Conservation (phyloP, 75 land plant genomes). For the Larix kaempferi region DNA sequence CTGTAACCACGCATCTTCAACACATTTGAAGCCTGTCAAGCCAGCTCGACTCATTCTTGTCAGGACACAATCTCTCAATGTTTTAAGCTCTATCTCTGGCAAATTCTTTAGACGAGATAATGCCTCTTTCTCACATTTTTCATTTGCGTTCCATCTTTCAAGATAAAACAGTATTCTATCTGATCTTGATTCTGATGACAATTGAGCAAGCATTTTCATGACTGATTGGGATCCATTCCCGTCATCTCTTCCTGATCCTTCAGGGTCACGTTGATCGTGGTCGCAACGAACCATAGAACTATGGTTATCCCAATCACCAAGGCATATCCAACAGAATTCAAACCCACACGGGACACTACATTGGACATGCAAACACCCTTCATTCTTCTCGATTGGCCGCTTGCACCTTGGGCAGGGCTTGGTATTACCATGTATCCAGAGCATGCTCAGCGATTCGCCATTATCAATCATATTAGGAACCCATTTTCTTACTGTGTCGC, state of each 20-base stretch:
- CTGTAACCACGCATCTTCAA: conserved; percentile 9
- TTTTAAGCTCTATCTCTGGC: conserved; percentile 18
- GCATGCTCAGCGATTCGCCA: not conserved
- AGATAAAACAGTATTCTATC: conserved; percentile 20
- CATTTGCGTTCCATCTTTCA: conserved; percentile 26
- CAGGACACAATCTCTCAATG: conserved; percentile 10
- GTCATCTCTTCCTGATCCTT: too few species aligned
- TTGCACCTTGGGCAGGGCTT: too few species aligned
- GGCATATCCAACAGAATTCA: conserved; percentile 31
- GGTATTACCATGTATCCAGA: too few species aligned
- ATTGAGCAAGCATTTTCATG: not conserved
- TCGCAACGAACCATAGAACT: not conserved
- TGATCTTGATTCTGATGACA: conserved; percentile 15
- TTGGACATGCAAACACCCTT: conserved; percentile 23
- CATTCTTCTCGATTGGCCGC: too few species aligned
- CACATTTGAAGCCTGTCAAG: not conserved
- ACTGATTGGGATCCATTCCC: too few species aligned
- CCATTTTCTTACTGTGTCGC: not conserved
- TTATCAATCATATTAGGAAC: conserved; percentile 4
- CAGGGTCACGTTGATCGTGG: too few species aligned
- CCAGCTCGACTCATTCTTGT: not conserved
- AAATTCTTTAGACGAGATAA: conserved; percentile 4
- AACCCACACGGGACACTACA: conserved; percentile 22
- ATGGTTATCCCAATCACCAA: conserved; percentile 23
- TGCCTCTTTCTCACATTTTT: conserved; percentile 7